Base-by-base conservation (phyloP, 768 basidiomycete species). In the Tricholoma sp. region DNA sequence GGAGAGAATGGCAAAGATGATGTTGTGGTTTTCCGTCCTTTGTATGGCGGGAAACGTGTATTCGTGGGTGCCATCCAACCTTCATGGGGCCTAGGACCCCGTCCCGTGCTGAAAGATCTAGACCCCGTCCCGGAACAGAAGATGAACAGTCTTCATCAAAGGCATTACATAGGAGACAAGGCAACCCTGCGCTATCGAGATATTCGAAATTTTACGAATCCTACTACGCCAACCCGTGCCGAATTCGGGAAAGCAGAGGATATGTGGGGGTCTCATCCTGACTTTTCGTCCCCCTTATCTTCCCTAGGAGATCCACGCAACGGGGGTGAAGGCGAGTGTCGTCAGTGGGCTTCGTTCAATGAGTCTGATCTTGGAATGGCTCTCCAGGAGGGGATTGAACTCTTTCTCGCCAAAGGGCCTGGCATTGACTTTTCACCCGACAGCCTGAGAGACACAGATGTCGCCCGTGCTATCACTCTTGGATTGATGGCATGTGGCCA, bases 51-150 rank as follows among this genome's bases (percentile, higher is more conserved):
- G 36, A 60, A 55, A 24, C 65, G 67, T 28, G 50, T 71, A 2
- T 74, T 68, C 36, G 57, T 73, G 6, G 73, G 74, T 34, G 60
- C 61, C 0, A 52, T 67, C 11, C 72, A 73, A 44, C 61, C 64
- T 10, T 64, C 59, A 7, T 74, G 73, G 73, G 65, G 59, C 17
- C 36, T 65, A n/a, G 61, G 64, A 4, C 59, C 59, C 1, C 20
- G 10, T 13, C 53, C 29, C 18, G 18, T 49, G 3, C 24, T 62
- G 32, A 58, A 50, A 42, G 61, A 65, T 7, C 15, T 59, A 20
- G 42, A 60, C 7, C 61, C 62, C 12, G 32, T 62, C 1, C 47
- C 55, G 20, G 57, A 53, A 57, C 31, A 56, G 24, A 53, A 59
- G 2, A 51, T 33, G 50, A 60, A 58, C 17, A 52, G 58, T 1